Conservation (phyloP, 768 basidiomycete species). For the Russula emetica region DNA sequence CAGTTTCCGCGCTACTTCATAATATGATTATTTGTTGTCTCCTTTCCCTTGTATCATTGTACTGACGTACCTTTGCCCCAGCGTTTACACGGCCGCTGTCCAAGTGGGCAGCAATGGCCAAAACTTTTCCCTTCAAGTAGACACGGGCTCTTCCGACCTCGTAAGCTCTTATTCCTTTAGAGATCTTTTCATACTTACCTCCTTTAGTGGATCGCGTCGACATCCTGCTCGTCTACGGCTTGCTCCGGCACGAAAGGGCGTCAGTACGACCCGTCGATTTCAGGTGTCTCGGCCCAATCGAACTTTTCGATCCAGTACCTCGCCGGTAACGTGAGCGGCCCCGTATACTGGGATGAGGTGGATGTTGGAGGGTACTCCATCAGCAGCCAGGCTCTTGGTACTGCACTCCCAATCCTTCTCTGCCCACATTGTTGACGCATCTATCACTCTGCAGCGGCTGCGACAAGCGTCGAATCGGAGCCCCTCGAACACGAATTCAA, state of each 20-base stretch:
- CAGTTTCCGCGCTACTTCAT: background rate
- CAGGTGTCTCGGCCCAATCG: constrained; percentile 39
- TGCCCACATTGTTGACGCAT: background rate
- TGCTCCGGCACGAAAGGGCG: constrained; percentile 47
- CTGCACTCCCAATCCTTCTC: constrained; percentile 21
- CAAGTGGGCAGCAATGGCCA: constrained; percentile 48
- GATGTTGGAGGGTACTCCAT: constrained; percentile 61
- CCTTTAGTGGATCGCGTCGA: constrained; percentile 68
- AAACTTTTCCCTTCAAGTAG: constrained; percentile 62
- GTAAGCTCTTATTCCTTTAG: constrained; percentile 39
- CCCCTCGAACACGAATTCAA: constrained; percentile 52
- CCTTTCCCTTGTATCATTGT: background rate
- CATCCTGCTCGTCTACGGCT: constrained; percentile 51
- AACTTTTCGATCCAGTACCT: constrained; percentile 56
- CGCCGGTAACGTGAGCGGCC: constrained; percentile 53
- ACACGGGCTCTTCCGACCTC: constrained; percentile 79
- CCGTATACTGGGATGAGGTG: constrained; percentile 67
- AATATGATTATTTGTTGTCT: background rate
- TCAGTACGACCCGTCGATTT: constrained; percentile 53
- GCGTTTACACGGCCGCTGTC: constrained; percentile 63
- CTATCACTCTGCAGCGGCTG: constrained; percentile 47
- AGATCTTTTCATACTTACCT: background rate
- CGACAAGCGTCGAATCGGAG: constrained; percentile 49
- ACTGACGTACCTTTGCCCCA: constrained; percentile 31
- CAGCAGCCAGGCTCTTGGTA: constrained; percentile 66